Percentiles rank a stretch among this genome's conserved stretches.
Conservation (phyloP, 768 basidiomycete species). For the Psilocybe sp. region DNA sequence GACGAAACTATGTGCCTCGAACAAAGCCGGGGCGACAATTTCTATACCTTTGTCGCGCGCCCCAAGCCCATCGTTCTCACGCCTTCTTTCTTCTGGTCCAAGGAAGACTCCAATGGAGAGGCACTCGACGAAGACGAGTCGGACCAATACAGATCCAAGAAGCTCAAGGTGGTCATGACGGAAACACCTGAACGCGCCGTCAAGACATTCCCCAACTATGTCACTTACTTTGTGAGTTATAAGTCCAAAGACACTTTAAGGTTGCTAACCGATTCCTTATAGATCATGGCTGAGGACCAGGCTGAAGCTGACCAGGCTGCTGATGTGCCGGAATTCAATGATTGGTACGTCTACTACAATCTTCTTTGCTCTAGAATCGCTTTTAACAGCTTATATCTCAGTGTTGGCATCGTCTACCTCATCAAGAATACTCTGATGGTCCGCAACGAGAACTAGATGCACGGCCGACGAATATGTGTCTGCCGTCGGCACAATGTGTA, state of each 20-base stretch:
- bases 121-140: background rate
- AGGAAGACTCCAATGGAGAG: background rate
- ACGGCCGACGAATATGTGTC: too few relatives aligned
- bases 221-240: background rate
- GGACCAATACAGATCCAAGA: background rate
- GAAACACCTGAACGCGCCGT: background rate
- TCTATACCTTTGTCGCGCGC: background rate
- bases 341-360: background rate
- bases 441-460: too few relatives aligned
- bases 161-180: background rate
- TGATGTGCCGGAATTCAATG: background rate
- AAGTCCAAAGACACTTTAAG: too few relatives aligned
- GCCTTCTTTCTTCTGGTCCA: background rate
- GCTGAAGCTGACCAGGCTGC: background rate
- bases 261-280: background rate
- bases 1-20: slow-evolving; percentile 1
- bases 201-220: background rate
- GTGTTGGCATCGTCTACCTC: background rate
- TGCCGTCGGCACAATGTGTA: too few relatives aligned
- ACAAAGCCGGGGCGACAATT: background rate
- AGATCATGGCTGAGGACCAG: background rate
- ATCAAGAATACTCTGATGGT: background rate
- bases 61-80: background rate
- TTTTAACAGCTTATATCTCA: background rate
- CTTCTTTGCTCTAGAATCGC: background rate